phyloP scores from a whole-genome alignment of 495 filamentous ascomycete genomes.

The Penicilliopsis zonata region DNA sequence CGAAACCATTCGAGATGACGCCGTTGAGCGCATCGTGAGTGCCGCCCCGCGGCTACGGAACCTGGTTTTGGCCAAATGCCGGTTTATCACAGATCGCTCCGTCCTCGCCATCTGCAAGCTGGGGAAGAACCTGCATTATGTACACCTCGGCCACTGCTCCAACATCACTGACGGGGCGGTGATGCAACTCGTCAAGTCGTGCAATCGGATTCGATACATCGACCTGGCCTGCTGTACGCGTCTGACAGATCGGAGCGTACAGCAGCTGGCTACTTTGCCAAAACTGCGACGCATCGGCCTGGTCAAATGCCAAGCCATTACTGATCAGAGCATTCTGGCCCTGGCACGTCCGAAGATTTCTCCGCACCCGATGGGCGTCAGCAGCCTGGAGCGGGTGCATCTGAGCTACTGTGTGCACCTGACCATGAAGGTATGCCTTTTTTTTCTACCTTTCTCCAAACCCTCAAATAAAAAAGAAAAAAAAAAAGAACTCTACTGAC shows the following conservation, averaged over 20 bases:
- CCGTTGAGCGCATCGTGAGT: constrained; percentile 74
- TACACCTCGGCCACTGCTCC: constrained; percentile 89
- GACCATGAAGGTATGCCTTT: constrained; percentile 50
- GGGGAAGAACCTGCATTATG: constrained; percentile 91
- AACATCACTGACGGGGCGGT: constrained; percentile 84
- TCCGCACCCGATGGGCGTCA: constrained; percentile 32
- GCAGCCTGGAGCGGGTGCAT: constrained; percentile 82
- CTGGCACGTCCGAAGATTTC: constrained; percentile 50
- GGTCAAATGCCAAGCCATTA: constrained; percentile 86
- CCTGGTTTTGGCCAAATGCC: constrained; percentile 87
- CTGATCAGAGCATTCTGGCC: constrained; percentile 75
- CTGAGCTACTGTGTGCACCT: constrained; percentile 87
- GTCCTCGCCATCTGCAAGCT: constrained; percentile 79
- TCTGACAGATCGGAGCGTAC: constrained; percentile 81
- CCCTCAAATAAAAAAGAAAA: too few species aligned
- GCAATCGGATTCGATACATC: constrained; percentile 94
- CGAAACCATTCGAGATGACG: constrained; percentile 66
- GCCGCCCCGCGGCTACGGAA: constrained; percentile 83
- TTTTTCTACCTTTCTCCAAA: background rate
- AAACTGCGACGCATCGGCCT: constrained; percentile 90
- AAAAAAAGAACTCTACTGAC: too few species aligned
- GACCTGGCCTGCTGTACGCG: constrained; percentile 91
- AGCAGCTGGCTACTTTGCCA: constrained; percentile 70
- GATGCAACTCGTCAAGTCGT: constrained; percentile 64
- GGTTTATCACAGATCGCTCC: constrained; percentile 78